phyloP scores from a whole-genome alignment of 2,329 filamentous ascomycete genomes.

The Talaromyces islandicus region DNA sequence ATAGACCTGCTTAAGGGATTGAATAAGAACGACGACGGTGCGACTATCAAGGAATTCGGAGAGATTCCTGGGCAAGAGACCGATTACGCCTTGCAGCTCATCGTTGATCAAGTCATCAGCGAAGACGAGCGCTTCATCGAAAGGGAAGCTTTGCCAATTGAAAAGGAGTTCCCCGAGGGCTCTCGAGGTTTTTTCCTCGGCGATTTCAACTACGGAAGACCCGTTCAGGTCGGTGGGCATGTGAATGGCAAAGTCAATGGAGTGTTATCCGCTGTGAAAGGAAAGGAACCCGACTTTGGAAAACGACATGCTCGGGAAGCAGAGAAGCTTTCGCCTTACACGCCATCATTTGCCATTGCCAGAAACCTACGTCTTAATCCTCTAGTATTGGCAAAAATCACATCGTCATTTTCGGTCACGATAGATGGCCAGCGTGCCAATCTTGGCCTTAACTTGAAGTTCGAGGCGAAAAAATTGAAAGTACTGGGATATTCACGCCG shows the following conservation, averaged over 20 bases:
- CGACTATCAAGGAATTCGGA: constrained; percentile 87
- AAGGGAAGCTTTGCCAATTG: constrained; percentile 75
- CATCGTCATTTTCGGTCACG: constrained; percentile 82
- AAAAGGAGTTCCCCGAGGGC: constrained; percentile 81
- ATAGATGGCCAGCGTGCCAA: constrained; percentile 81
- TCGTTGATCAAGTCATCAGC: constrained; percentile 85
- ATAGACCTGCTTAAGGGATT: constrained; percentile 93
- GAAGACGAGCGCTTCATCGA: constrained; percentile 93
- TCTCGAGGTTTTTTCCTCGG: constrained; percentile 89
- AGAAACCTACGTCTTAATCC: constrained; percentile 75
- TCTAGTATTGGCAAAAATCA: constrained; percentile 88
- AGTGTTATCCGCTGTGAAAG: constrained; percentile 65
- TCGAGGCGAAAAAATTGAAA: constrained; percentile 91
- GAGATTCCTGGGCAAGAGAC: constrained; percentile 78
- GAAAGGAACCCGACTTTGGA: constrained; percentile 75
- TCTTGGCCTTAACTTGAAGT: constrained; percentile 91
- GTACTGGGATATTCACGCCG: constrained; percentile 93
- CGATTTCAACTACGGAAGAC: constrained; percentile 85
- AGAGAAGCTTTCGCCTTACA: constrained; percentile 68
- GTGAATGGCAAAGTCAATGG: constrained; percentile 69
- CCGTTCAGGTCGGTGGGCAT: constrained; percentile 75
- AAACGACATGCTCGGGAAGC: constrained; percentile 65
- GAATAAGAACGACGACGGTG: constrained; percentile 82
- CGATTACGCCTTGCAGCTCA: constrained; percentile 82
- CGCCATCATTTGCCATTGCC: constrained; percentile 82